A percentile compares a stretch with the other conserved stretches of the same genome.
phyloP scores from a whole-genome alignment of 2,329 filamentous ascomycete species.

The Ceratocystis ficicola region DNA sequence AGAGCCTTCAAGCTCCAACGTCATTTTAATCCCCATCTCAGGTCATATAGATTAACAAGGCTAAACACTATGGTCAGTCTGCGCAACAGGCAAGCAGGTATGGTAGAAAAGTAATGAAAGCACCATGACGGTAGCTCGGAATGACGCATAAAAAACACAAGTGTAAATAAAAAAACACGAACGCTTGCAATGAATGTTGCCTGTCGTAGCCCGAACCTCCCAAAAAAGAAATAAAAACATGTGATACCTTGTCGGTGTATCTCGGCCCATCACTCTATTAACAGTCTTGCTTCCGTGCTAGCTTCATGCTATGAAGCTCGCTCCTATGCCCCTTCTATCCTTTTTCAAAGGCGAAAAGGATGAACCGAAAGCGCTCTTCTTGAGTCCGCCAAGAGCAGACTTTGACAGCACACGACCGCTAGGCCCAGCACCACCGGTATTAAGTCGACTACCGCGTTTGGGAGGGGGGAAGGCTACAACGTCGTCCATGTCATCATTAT shows the following conservation, averaged over 20 bases:
- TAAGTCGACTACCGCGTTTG: conserved; percentile 21
- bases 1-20: too few species aligned
- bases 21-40: neutral
- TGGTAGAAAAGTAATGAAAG: conserved; percentile 2
- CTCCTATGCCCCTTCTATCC: conserved; percentile 49
- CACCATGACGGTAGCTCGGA: neutral
- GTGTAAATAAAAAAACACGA: neutral
- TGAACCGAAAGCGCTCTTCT: conserved; percentile 34
- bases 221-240: conserved; percentile 10
- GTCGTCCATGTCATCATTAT: conserved; percentile 45
- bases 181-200: conserved; percentile 3
- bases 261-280: neutral
- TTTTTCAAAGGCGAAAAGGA: conserved; percentile 62
- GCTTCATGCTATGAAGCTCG: conserved; percentile 44
- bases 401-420: conserved; percentile 12
- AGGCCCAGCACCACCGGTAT: conserved; percentile 18
- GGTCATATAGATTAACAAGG: neutral
- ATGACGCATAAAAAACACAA: neutral
- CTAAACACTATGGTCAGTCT: neutral
- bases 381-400: conserved; percentile 27
- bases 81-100: neutral
- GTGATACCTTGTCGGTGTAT: neutral
- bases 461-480: conserved; percentile 4
- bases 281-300: neutral
- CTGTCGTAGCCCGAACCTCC: neutral